These are phyloP conservation scores for Xylaria sp. DNA, from an alignment of 2,329 filamentous ascomycete species.

Conservation along the genomic window DNA sequence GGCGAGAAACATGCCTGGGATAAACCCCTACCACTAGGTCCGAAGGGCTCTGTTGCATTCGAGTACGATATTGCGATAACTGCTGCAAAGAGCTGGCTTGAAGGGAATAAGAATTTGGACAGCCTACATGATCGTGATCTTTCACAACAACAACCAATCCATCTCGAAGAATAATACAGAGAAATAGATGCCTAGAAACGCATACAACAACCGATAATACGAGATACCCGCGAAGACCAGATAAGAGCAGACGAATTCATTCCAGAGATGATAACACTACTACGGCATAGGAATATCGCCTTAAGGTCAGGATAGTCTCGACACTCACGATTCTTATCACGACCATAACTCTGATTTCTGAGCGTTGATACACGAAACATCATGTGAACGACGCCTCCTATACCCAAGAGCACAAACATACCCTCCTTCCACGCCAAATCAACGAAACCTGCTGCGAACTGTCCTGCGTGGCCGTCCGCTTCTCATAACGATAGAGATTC, in stretches of 20 bases:
- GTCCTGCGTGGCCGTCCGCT: neutral
- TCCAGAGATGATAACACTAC: neutral
- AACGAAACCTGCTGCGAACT: neutral
- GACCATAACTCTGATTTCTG: neutral
- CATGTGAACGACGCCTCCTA: neutral
- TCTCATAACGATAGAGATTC: neutral
- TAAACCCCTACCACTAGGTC: conserved; percentile 57
- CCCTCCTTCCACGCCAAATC: neutral
- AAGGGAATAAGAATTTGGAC: neutral
- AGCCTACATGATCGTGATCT: neutral
- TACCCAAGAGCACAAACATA: neutral
- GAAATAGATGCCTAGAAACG: neutral
- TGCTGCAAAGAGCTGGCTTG: conserved; percentile 54
- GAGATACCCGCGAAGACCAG: neutral
- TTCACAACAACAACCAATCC: neutral
- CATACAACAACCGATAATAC: neutral
- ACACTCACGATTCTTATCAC: neutral
- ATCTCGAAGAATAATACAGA: neutral
- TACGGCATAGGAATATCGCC: too few species aligned
- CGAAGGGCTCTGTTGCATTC: conserved; percentile 56
- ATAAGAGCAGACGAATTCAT: neutral
- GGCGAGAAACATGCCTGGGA: conserved; percentile 62
- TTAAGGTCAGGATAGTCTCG: neutral
- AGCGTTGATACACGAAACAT: neutral
- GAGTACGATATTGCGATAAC: conserved; percentile 59